phyloP scores from a whole-genome alignment of 2,329 filamentous ascomycete species.

The Fusarium ambrosium region DNA sequence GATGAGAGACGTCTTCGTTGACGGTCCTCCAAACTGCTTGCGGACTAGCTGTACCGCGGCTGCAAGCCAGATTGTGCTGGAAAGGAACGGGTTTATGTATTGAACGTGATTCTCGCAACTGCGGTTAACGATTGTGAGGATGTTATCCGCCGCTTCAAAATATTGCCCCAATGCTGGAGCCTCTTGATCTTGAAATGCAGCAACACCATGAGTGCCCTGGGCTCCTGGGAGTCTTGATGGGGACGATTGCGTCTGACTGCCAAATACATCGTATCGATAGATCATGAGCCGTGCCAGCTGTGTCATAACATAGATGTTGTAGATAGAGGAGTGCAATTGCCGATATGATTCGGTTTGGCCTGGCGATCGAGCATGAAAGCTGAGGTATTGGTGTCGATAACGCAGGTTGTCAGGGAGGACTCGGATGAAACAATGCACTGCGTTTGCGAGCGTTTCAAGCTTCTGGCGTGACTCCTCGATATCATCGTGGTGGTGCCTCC shows the following conservation, averaged over 20 bases:
- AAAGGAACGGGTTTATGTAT: background rate
- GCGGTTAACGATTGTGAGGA: background rate
- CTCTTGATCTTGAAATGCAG: background rate
- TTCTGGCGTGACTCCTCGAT: background rate
- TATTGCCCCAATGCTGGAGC: background rate
- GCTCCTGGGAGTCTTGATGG: background rate
- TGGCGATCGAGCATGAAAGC: background rate
- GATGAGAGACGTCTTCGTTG: slow-evolving; percentile 13
- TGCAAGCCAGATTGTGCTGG: background rate
- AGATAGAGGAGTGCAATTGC: background rate
- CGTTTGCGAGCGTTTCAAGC: background rate
- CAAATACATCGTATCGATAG: background rate
- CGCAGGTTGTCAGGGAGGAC: background rate
- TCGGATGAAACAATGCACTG: background rate
- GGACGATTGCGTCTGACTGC: background rate
- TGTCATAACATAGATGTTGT: background rate
- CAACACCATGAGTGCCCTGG: background rate
- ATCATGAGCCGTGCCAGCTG: background rate
- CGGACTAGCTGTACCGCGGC: slow-evolving; percentile 23
- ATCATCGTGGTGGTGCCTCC: background rate
- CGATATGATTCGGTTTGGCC: background rate
- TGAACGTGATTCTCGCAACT: background rate
- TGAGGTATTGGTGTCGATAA: background rate
- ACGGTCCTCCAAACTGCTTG: slow-evolving; percentile 8
- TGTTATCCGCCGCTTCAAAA: background rate